Evolutionary conservation across 2,329 filamentous ascomycete genomes (phyloP).

Genomic region (Colletotrichum siamense): DNA sequence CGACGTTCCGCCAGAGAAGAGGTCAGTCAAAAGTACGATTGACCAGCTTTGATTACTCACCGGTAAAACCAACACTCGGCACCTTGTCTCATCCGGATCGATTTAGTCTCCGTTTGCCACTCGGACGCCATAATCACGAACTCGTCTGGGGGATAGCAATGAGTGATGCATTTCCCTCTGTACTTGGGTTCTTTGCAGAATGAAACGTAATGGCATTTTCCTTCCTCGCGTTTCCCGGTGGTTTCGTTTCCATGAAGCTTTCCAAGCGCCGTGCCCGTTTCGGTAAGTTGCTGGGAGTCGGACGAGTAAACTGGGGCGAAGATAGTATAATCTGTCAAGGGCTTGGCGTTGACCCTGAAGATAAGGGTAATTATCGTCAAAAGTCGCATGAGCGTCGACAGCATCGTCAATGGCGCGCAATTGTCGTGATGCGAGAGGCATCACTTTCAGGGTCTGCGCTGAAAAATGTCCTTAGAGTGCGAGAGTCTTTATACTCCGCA

Average conservation of each 20-base stretch:
- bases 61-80: background rate
- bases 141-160: background rate
- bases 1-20: background rate
- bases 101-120: background rate
- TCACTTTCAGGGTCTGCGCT: background rate
- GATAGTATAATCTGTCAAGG: background rate
- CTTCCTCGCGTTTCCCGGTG: background rate
- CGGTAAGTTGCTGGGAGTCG: background rate
- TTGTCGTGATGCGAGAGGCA: background rate
- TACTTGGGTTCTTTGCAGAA: background rate
- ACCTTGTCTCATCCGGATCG: background rate
- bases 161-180: background rate
- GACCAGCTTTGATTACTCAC: background rate
- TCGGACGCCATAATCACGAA: background rate
- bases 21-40: background rate
- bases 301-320: background rate
- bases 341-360: background rate
- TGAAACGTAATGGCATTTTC: background rate
- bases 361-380: rapidly evolving
- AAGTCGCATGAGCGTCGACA: background rate
- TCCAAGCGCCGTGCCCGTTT: background rate
- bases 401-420: background rate
- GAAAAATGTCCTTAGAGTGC: background rate
- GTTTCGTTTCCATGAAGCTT: background rate
- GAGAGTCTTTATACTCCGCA: background rate